Percentiles rank a stretch among this genome's conserved stretches.
Evolutionary conservation across 2,329 filamentous ascomycete species (phyloP).

Genomic region (Clonostachys sp.): DNA sequence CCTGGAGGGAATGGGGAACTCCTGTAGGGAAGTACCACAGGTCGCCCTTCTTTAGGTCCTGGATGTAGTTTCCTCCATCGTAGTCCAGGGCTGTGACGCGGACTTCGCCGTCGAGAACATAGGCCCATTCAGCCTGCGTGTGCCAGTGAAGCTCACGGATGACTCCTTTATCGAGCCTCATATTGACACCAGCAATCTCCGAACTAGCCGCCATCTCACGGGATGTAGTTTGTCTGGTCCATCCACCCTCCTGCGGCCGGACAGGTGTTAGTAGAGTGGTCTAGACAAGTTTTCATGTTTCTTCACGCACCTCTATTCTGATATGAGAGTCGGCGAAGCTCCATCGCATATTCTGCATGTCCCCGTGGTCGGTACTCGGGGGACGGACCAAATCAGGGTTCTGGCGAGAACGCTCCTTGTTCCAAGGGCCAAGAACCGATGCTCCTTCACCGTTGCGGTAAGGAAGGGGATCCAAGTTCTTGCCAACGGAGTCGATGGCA

Average conservation of each 20-base stretch:
- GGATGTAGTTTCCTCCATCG: slow-evolving; percentile 72
- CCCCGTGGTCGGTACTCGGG: slow-evolving; percentile 68
- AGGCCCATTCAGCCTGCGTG: slow-evolving; percentile 76
- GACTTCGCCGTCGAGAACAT: slow-evolving; percentile 65
- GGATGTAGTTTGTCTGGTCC: slow-evolving; percentile 70
- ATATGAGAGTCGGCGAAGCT: slow-evolving; percentile 62
- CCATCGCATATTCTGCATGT: slow-evolving; percentile 69
- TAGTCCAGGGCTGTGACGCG: slow-evolving; percentile 70
- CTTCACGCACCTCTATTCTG: slow-evolving; percentile 47
- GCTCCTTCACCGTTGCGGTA: slow-evolving; percentile 60
- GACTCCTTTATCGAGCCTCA: slow-evolving; percentile 68
- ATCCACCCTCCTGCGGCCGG: slow-evolving; percentile 60
- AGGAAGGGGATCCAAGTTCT: slow-evolving; percentile 59
- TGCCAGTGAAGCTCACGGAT: slow-evolving; percentile 80
- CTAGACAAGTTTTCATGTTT: not conserved
- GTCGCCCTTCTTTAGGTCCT: slow-evolving; percentile 72
- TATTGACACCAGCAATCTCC: slow-evolving; percentile 74
- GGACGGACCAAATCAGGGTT: slow-evolving; percentile 69
- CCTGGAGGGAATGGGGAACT: slow-evolving; percentile 73
- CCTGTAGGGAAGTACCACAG: slow-evolving; percentile 80
- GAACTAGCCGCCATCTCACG: slow-evolving; percentile 60
- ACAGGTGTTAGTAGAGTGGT: not conserved
- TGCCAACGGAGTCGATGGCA: slow-evolving; percentile 55
- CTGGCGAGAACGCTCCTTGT: slow-evolving; percentile 61
- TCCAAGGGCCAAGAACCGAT: slow-evolving; percentile 66